Base-by-base conservation (phyloP, 257 asterid species). In the Solanum tarijense region DNA sequence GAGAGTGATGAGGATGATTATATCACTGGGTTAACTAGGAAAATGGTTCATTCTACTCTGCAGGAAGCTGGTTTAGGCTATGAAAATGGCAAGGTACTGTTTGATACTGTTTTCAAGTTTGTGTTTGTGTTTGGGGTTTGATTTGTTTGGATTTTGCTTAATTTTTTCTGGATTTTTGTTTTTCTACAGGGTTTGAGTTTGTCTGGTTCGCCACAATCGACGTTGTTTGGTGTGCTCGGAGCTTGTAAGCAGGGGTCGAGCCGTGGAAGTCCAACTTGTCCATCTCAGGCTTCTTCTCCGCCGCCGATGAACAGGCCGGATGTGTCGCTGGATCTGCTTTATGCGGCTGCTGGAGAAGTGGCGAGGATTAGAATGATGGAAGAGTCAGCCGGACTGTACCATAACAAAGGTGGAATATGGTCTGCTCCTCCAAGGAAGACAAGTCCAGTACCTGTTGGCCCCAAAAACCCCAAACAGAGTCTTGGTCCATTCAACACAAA, bases 1-100 rank as follows among this genome's bases (percentile, higher is more conserved):
- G 99, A 94, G 87, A 92, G 96, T 83, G 99, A 94, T 41, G 98
- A 95, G 23, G 98, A 95, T 25, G 98, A 94, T 9, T 92, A 75
- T 29, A n/a, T 93, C 43, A 55, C 92, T 58, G 95, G 91, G 84
- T 87, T 95, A 48, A 87, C 96, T 20, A 91, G 91, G 13, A 89
- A 89, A 82, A 41, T 93, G 25, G 90, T 90, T 52, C 74, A 66
- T 65, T 83, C 94, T 14, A 90, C 96, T 62, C 52, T 95, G 16
- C 86, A 69, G 4, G 92, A 90, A 1, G 92, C 11, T 13, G 36
- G 23, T 27, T 68, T 68, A 0, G 75, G 36, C 21, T 27, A 27
- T 68, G 75, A 91, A 39, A 89, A 60, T 72, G 66, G 88, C 27
- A 91, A 90, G 98, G 98, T 94, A 55, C 4, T 55, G 23, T 55